Evolutionary conservation across 1,284 basidiomycete genomes (phyloP).

Genomic region (Trametes polyzona): DNA sequence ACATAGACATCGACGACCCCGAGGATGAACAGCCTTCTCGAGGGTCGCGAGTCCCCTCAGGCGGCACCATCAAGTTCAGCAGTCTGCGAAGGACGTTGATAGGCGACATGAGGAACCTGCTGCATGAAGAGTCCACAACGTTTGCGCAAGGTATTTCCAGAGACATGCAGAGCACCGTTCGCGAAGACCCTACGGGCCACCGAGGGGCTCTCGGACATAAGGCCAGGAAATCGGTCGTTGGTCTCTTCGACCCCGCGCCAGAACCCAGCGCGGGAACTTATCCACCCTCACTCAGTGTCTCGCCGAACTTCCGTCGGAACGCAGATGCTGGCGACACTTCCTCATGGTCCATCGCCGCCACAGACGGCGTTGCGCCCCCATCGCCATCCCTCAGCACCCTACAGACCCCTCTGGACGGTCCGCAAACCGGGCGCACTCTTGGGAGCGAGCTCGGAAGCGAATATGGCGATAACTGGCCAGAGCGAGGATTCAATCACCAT

Average conservation of each 20-base stretch:
- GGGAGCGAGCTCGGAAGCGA: slow-evolving; percentile 57
- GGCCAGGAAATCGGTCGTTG: slow-evolving; percentile 64
- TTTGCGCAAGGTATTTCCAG: slow-evolving; percentile 38
- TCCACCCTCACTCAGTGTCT: slow-evolving; percentile 24
- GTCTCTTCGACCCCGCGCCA: slow-evolving; percentile 54
- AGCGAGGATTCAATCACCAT: slow-evolving; percentile 45
- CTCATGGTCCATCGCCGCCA: slow-evolving; percentile 33
- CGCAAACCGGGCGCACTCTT: slow-evolving; percentile 45
- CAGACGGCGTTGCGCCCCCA: slow-evolving; percentile 26
- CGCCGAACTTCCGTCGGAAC: slow-evolving; percentile 24
- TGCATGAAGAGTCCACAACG: slow-evolving; percentile 28
- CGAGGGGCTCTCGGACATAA: slow-evolving; percentile 25
- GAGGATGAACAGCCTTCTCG: slow-evolving; percentile 36
- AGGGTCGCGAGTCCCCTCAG: not conserved
- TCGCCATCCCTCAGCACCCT: slow-evolving; percentile 30
- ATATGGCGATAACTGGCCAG: slow-evolving; percentile 46
- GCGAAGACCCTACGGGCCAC: slow-evolving; percentile 18
- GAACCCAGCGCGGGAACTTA: slow-evolving; percentile 11
- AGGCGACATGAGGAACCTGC: slow-evolving; percentile 29
- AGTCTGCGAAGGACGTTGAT: slow-evolving; percentile 47
- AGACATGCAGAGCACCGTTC: slow-evolving; percentile 42
- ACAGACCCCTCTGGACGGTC: slow-evolving; percentile 22
- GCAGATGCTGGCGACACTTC: slow-evolving; percentile 23
- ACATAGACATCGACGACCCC: slow-evolving; percentile 48
- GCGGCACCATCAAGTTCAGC: slow-evolving; percentile 47